Evolutionary conservation across 495 filamentous ascomycete genomes (phyloP), one percentile per base, ranked within the genome.

Genomic region (Penicillium canariense): DNA sequence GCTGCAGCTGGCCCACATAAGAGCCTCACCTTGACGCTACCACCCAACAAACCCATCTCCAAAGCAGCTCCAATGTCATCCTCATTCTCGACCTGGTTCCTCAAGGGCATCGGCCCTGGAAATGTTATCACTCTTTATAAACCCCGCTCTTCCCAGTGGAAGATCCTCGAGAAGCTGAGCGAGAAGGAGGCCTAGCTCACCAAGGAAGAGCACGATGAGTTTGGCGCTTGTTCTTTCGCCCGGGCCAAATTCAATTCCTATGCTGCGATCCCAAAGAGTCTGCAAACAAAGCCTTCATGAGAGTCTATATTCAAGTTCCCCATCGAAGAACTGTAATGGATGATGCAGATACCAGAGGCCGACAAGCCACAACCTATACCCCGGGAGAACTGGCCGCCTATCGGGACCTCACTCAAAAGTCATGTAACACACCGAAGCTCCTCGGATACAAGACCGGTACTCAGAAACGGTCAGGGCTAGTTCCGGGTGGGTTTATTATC

Each of bases 221-320:
- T 1, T 1, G 39, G 39, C 20, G 12, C 10, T 7, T 0, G 8
- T 15, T 43, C 39, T 12, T 43, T 23, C 20, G 39, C 39, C 22
- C 5, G 17, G 7, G 39, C 39, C 23, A 43, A 26, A 43, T 0
- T 26, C 4, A 26, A 43, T 0, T 26, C 4, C 4, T 43, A n/a
- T 43, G 39, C 39, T 43, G 39, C 8, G 38, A 42, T 23, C 38
- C 11, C 7, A 22, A 20, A 20, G 7, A 22, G 0, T 17, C 14
- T 4, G 2, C 17, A 42, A 20, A 40, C n/a, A 50, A 40, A 38
- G 35, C 48, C 23, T 40, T 50, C 9, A 50, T 50, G 48, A 23
- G 48, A 50, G 30, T 50, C 26, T 40, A 50, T n/a, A 28, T 40
- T 8, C 48, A 50, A 12, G 27, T 50, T 40, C 48, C 35, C 25